phyloP scores from a whole-genome alignment of 805 yeast genomes.

The Spathaspora girioi region DNA sequence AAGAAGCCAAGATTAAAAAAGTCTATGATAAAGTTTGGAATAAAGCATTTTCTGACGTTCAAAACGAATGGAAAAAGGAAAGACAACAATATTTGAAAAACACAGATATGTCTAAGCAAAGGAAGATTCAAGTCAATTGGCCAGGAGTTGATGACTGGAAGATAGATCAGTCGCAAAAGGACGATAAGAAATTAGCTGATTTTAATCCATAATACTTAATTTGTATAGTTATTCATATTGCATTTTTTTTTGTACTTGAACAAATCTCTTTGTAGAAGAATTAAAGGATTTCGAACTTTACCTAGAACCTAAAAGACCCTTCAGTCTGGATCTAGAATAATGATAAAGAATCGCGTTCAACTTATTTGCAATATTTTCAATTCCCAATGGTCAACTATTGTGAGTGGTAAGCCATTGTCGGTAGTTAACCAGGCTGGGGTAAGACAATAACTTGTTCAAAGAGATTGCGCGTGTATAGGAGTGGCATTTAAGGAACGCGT shows the following conservation, averaged over 20 bases:
- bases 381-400: neutral
- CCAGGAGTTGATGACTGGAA: constrained; percentile 51
- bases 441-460: neutral
- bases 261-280: neutral
- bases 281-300: neutral
- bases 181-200: constrained; percentile 38
- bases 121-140: constrained; percentile 65
- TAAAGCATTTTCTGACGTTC: constrained; percentile 74
- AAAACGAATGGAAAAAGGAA: constrained; percentile 69
- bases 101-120: constrained; percentile 55
- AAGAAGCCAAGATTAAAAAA: constrained; percentile 59
- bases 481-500: neutral
- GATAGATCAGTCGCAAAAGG: constrained; percentile 21
- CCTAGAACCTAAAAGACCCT: neutral
- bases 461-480: neutral
- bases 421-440: neutral
- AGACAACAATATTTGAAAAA: constrained; percentile 70
- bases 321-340: neutral
- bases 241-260: neutral
- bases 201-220: constrained; percentile 27
- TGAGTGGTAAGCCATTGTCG: neutral
- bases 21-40: constrained; percentile 72
- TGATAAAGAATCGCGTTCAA: neutral
- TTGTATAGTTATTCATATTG: neutral
- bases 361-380: neutral